These are phyloP conservation scores for Ogataea salicorniae DNA, from an alignment of 805 yeast genomes.

Conservation along the genomic window DNA sequence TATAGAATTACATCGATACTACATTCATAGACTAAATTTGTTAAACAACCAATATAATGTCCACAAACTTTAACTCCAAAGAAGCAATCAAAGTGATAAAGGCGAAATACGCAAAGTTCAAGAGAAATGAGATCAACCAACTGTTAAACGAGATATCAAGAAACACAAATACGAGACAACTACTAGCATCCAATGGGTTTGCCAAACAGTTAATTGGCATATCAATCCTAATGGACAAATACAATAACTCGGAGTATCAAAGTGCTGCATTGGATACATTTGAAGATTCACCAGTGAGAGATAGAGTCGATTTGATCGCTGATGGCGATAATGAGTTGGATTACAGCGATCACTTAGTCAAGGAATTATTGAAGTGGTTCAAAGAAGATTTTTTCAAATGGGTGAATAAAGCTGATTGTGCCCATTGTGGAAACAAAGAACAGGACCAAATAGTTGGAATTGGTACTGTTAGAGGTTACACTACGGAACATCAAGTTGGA, in stretches of 20 bases:
- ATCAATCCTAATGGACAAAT: constrained; percentile 25
- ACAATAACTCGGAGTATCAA: constrained; percentile 39
- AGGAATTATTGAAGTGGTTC: constrained; percentile 60
- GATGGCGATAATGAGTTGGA: constrained; percentile 25
- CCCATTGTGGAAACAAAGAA: constrained; percentile 40
- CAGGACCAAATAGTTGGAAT: constrained; percentile 34
- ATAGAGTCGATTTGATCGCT: constrained; percentile 29
- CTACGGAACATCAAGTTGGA: constrained; percentile 40
- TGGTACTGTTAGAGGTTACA: constrained; percentile 39
- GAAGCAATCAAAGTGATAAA: constrained; percentile 4
- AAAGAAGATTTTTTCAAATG: constrained; percentile 77
- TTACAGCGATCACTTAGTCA: constrained; percentile 53
- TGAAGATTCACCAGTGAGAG: constrained; percentile 61
- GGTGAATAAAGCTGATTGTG: constrained; percentile 70
- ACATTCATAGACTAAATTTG: too few species aligned
- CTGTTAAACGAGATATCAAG: background rate
- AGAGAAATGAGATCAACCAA: constrained; percentile 2
- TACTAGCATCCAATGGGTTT: constrained; percentile 7
- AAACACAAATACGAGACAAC: background rate
- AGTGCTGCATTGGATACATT: constrained; percentile 59
- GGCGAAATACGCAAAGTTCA: constrained; percentile 6
- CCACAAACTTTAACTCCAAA: background rate
- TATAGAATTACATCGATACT: too few species aligned
- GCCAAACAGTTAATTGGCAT: constrained; percentile 8
- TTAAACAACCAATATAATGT: background rate